Conservation (phyloP, 1,284 basidiomycete species). For the Heterobasidion occidentale region DNA sequence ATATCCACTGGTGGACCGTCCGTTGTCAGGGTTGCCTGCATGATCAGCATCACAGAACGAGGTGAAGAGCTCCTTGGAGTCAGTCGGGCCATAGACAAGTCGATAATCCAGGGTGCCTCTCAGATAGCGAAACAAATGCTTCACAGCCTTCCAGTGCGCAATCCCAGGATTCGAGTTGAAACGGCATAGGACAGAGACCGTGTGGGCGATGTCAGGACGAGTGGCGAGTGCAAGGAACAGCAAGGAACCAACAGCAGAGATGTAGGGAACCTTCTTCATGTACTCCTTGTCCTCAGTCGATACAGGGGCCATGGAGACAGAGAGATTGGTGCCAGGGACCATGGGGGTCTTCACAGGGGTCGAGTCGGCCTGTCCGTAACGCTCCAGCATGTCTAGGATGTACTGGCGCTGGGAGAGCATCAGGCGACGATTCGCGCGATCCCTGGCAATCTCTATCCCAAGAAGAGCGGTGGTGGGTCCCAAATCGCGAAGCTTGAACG, state of each 20-base stretch:
- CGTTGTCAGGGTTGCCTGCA: neutral
- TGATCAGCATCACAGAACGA: conserved; percentile 5
- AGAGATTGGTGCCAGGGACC: conserved; percentile 8
- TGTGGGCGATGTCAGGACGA: conserved; percentile 22
- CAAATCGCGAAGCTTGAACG: conserved; percentile 23
- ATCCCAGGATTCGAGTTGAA: conserved; percentile 18
- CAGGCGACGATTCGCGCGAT: conserved; percentile 18
- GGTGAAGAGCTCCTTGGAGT: neutral
- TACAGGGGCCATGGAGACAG: neutral
- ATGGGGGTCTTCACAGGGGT: conserved; percentile 13
- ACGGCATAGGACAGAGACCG: conserved; percentile 16
- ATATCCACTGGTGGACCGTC: conserved; percentile 4
- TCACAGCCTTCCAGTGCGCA: conserved; percentile 19
- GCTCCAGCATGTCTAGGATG: conserved; percentile 18
- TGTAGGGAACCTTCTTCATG: conserved; percentile 1
- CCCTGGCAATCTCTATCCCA: conserved; percentile 23
- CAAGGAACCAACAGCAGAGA: conserved; percentile 1
- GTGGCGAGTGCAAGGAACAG: conserved; percentile 12
- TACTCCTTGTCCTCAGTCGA: neutral
- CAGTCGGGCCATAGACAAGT: neutral
- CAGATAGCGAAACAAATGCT: conserved; percentile 20
- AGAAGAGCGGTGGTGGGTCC: conserved; percentile 25
- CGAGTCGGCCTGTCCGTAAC: conserved; percentile 14
- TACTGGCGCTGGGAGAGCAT: conserved; percentile 21
- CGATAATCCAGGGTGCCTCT: conserved; percentile 7